phyloP scores from a whole-genome alignment of 2,329 filamentous ascomycete species.

The Tolypocladium capitatum region DNA sequence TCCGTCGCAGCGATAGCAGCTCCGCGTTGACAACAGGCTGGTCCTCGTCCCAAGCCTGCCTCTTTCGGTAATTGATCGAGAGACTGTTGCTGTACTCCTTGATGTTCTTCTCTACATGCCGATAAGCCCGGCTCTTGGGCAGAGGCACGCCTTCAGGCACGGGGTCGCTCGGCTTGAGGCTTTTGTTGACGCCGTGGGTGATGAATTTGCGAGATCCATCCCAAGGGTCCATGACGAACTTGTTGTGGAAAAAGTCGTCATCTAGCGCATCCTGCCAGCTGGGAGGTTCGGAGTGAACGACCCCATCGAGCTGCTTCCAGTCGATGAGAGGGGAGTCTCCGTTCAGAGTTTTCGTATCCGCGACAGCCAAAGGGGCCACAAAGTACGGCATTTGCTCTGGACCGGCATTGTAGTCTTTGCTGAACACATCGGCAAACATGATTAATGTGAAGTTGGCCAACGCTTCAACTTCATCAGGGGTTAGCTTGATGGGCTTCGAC shows the following conservation, averaged over 20 bases:
- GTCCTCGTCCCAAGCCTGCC: slow-evolving; percentile 42
- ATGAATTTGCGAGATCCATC: slow-evolving; percentile 53
- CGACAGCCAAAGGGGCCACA: slow-evolving; percentile 44
- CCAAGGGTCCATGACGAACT: slow-evolving; percentile 42
- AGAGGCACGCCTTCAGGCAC: slow-evolving; percentile 44
- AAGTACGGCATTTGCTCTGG: slow-evolving; percentile 65
- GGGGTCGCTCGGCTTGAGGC: slow-evolving; percentile 49
- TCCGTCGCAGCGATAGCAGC: slow-evolving; percentile 62
- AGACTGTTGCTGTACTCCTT: slow-evolving; percentile 74
- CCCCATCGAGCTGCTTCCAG: slow-evolving; percentile 40
- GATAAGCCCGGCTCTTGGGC: slow-evolving; percentile 30
- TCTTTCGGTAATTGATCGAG: slow-evolving; percentile 44
- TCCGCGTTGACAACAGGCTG: slow-evolving; percentile 75
- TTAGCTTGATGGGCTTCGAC: slow-evolving; percentile 26
- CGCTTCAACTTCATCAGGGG: slow-evolving; percentile 29
- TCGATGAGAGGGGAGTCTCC: slow-evolving; percentile 32
- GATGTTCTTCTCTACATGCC: slow-evolving; percentile 43
- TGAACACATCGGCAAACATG: slow-evolving; percentile 75
- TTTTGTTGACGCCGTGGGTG: slow-evolving; percentile 35
- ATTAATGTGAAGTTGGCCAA: slow-evolving; percentile 63
- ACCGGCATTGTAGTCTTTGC: slow-evolving; percentile 63
- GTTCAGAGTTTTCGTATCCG: neutral
- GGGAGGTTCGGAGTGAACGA: slow-evolving; percentile 20
- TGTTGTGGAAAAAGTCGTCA: slow-evolving; percentile 35
- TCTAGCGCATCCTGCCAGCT: slow-evolving; percentile 30